phyloP scores from a whole-genome alignment of 306 rosid species.

The Fagus sylvatica region DNA sequence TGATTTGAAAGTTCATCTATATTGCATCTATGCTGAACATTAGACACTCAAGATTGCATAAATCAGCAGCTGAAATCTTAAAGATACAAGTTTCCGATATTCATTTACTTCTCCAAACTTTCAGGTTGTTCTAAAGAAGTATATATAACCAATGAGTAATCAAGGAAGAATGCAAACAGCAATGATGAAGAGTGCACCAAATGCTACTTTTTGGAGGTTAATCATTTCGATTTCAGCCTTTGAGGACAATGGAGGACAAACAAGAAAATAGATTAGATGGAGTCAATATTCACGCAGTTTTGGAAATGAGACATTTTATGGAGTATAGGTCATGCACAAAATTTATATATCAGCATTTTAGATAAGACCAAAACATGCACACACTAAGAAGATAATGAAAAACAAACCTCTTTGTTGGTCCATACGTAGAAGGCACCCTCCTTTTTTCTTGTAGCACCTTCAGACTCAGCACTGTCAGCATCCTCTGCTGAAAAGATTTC shows the following conservation, averaged over 20 bases:
- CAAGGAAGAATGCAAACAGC: neutral
- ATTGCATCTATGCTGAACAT: neutral
- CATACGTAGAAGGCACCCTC: conserved; percentile 95
- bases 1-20: neutral
- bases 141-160: neutral
- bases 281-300: neutral
- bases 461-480: conserved; percentile 94
- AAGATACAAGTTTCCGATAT: neutral
- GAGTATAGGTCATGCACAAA: neutral
- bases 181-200: neutral
- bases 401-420: conserved; percentile 73
- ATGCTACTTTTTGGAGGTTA: neutral
- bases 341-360: neutral
- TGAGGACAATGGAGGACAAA: neutral
- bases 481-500: conserved; percentile 99
- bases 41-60: neutral
- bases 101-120: neutral
- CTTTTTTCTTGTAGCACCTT: conserved; percentile 68
- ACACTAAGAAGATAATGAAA: conserved; percentile 9
- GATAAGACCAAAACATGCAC: neutral
- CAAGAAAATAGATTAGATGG: neutral
- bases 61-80: neutral
- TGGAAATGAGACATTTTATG: neutral
- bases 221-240: neutral
- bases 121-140: neutral